These are phyloP conservation scores for Amanita inopinata DNA, from an alignment of 768 basidiomycete species.

Conservation along the genomic window DNA sequence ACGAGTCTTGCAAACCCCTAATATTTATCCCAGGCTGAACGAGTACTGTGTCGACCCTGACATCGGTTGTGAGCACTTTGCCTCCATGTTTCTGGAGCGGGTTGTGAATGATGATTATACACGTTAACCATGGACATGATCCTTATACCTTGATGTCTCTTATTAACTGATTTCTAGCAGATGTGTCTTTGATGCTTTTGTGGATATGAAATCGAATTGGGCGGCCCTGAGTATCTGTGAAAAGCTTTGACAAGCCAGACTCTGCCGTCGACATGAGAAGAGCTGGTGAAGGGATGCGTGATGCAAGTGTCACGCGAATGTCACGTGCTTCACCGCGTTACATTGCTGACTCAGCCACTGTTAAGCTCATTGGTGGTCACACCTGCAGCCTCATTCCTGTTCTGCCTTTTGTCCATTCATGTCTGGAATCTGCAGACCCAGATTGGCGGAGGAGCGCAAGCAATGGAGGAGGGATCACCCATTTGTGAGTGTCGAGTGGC, in stretches of 20 bases:
- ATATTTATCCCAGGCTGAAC: conserved; percentile 8
- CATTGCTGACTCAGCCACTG: neutral
- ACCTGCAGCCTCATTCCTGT: no score
- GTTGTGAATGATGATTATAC: neutral
- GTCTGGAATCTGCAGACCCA: conserved; percentile 89
- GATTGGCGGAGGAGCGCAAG: conserved; percentile 94
- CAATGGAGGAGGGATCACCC: conserved; percentile 99
- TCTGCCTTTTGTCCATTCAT: no score
- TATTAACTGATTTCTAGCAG: conserved; percentile 14
- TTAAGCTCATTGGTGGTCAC: neutral
- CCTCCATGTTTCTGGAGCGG: conserved; percentile 24
- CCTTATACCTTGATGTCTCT: conserved; percentile 26
- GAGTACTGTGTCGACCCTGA: conserved; percentile 19
- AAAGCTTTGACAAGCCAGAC: conserved; percentile 10
- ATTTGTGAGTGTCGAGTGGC: conserved; percentile 58
- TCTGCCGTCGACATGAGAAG: neutral
- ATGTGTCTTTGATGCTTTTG: conserved; percentile 17
- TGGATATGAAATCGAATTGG: conserved; percentile 27
- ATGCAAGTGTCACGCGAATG: conserved; percentile 5
- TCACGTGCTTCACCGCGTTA: no score
- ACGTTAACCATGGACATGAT: neutral
- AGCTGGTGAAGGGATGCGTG: neutral
- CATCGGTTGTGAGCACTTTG: conserved; percentile 12
- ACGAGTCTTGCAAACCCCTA: conserved; percentile 14
- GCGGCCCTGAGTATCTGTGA: conserved; percentile 17